These are phyloP conservation scores for Exobasidium cylindrosporum DNA, from an alignment of 1,284 basidiomycete species.

Conservation along the genomic window DNA sequence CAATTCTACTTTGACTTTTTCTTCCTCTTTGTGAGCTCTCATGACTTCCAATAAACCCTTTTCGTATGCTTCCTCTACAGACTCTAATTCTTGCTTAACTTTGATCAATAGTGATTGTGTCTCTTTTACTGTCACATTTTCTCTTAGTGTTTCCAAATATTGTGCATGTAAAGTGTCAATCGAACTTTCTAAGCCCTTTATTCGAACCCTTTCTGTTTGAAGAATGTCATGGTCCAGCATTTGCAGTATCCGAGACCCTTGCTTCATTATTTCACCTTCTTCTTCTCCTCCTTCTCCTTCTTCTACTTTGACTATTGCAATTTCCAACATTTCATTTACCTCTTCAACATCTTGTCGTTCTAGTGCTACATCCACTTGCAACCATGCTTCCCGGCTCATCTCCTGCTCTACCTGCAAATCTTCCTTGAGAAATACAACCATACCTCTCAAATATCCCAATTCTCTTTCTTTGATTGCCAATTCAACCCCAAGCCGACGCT, in stretches of 20 bases:
- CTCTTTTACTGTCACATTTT: not conserved
- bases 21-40: not conserved
- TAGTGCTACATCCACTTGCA: not conserved
- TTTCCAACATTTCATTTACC: too few relatives aligned
- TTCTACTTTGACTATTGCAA: too few relatives aligned
- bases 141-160: not conserved
- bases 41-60: not conserved
- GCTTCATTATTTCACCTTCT: too few relatives aligned
- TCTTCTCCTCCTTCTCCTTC: too few relatives aligned
- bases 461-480: not conserved
- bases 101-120: not conserved
- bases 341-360: not conserved
- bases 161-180: not conserved
- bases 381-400: not conserved
- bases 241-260: too few relatives aligned
- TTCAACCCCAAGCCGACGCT: too few relatives aligned
- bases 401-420: not conserved
- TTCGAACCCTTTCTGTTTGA: too few relatives aligned
- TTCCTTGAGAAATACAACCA: not conserved
- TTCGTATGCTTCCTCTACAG: constrained; percentile 8
- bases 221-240: too few relatives aligned
- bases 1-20: not conserved
- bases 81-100: not conserved
- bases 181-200: not conserved
- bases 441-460: not conserved